A percentile compares a stretch with the other conserved stretches of the same genome.
Conservation (phyloP, 306 rosid species). For the Gillenia trifoliata region DNA sequence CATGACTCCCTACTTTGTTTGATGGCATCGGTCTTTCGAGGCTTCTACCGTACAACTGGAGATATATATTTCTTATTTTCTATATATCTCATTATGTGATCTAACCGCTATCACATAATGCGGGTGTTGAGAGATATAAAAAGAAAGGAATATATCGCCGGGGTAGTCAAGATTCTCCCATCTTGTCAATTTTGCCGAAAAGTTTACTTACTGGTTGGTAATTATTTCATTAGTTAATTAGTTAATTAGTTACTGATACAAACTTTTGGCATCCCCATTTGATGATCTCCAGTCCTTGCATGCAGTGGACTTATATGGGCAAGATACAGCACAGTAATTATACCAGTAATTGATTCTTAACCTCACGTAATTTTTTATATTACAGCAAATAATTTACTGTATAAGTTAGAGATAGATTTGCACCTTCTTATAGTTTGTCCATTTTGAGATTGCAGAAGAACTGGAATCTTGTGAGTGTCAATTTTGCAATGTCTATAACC, state of each 20-base stretch:
- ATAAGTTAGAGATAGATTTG: background rate
- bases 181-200: background rate
- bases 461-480: constrained; percentile 20
- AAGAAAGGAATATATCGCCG: background rate
- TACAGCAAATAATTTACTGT: background rate
- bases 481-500: constrained; percentile 13
- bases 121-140: no score
- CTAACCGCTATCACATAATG: background rate
- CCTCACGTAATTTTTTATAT: background rate
- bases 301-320: constrained; percentile 22
- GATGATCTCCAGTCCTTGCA: constrained; percentile 11
- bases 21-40: background rate
- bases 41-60: background rate
- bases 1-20: background rate
- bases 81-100: background rate
- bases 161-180: no score
- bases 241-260: background rate
- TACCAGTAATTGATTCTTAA: constrained; percentile 17
- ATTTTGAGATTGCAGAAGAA: constrained; percentile 17
- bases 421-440: background rate
- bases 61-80: no score
- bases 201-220: background rate
- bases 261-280: background rate
- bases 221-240: background rate
- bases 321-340: constrained; percentile 22